phyloP scores from a whole-genome alignment of 202 grass and related monocot genomes.

The Schoenoplectus tabernaemontani region DNA sequence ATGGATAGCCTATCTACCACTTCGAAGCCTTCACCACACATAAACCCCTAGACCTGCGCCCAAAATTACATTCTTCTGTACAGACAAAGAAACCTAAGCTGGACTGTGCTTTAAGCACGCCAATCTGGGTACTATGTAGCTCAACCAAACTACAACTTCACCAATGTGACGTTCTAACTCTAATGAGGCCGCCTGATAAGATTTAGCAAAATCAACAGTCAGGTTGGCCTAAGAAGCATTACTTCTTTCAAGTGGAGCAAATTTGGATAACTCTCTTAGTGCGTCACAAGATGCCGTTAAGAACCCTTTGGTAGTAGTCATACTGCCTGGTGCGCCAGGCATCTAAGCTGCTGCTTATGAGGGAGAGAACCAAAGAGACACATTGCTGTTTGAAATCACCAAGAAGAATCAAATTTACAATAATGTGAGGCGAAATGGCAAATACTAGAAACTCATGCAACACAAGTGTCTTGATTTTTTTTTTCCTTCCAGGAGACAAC shows the following conservation, averaged over 20 bases:
- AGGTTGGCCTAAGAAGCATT: conserved; percentile 26
- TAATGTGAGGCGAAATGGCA: not conserved
- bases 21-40: conserved; percentile 7
- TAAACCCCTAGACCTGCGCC: not conserved
- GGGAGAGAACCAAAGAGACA: conserved; percentile 88
- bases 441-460: not conserved
- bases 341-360: conserved; percentile 99
- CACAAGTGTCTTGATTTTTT: not conserved
- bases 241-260: conserved; percentile 10
- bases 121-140: not conserved
- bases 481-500: not conserved
- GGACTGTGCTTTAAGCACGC: not conserved
- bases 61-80: conserved; percentile 24
- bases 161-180: conserved; percentile 5
- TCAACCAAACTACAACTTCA: conserved; percentile 1
- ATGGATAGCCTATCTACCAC: conserved; percentile 2
- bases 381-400: conserved; percentile 72
- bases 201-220: not conserved
- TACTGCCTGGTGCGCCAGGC: conserved; percentile 96
- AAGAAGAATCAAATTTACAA: conserved; percentile 8
- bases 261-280: conserved; percentile 17
- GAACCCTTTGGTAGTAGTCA: conserved; percentile 94
- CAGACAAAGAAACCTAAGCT: conserved; percentile 1
- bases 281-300: conserved; percentile 92
- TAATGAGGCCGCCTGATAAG: not conserved